phyloP scores from a whole-genome alignment of 2,329 filamentous ascomycete species.

The Paecilomyces sp. region DNA sequence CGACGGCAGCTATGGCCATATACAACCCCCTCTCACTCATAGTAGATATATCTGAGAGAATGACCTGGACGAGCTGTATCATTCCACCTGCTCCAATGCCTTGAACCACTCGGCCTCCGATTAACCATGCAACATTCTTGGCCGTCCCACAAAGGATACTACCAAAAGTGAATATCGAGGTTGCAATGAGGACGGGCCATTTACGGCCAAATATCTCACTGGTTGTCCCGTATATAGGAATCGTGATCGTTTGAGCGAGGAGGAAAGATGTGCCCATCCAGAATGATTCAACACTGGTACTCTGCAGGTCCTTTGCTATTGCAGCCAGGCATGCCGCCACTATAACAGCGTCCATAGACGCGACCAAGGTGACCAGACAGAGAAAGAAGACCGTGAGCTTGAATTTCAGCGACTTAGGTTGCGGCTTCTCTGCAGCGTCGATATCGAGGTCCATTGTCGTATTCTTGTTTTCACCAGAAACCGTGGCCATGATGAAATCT shows the following conservation, averaged over 20 bases:
- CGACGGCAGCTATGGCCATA: slow-evolving; percentile 29
- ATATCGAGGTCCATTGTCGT: background rate
- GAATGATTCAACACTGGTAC: background rate
- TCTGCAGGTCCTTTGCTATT: background rate
- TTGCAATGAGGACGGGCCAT: slow-evolving; percentile 1
- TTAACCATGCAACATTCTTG: slow-evolving; percentile 32
- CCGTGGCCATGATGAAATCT: background rate
- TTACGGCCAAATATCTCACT: slow-evolving; percentile 7
- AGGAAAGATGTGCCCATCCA: background rate
- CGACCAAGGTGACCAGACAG: background rate
- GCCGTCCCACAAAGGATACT: slow-evolving; percentile 5
- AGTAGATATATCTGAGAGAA: slow-evolving; percentile 46
- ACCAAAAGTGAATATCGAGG: slow-evolving; percentile 6
- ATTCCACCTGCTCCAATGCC: slow-evolving; percentile 44
- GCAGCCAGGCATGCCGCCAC: background rate
- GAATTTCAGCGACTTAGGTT: background rate
- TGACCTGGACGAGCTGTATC: slow-evolving; percentile 37
- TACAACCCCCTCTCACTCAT: slow-evolving; percentile 41
- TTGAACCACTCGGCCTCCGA: slow-evolving; percentile 48
- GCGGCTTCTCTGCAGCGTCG: background rate
- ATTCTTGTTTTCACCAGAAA: background rate
- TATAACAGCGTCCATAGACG: background rate
- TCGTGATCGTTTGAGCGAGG: background rate
- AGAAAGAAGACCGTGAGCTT: background rate
- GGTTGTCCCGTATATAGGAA: background rate